phyloP scores from a whole-genome alignment of 2,329 filamentous ascomycete genomes.

The Chalaropsis ovoidea region DNA sequence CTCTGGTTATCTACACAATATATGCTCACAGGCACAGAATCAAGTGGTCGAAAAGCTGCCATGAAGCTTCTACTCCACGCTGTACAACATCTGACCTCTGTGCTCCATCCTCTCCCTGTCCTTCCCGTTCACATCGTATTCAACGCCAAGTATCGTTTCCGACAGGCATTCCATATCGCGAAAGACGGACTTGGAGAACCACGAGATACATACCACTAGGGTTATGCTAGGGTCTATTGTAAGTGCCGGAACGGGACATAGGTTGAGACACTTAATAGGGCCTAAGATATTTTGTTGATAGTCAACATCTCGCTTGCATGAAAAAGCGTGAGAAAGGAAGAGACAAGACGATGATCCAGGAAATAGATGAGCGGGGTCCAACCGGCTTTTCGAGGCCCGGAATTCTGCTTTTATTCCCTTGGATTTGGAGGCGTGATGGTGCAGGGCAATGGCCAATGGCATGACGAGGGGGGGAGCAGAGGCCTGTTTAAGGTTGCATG shows the following conservation, averaged over 20 bases:
- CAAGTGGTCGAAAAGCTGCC: no score
- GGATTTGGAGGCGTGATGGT: neutral
- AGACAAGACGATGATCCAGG: neutral
- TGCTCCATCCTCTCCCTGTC: no score
- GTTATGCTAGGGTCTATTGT: neutral
- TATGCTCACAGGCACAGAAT: no score
- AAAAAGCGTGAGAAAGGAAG: neutral
- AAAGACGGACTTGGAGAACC: neutral
- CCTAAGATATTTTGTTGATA: neutral
- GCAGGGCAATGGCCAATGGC: neutral
- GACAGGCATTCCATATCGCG: neutral
- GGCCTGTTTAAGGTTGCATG: neutral
- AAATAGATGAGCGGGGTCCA: slow-evolving; percentile 7
- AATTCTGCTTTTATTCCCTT: neutral
- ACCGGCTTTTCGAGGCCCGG: neutral
- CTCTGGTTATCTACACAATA: no score
- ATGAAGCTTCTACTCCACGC: no score
- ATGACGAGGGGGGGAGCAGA: neutral
- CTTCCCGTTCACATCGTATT: no score
- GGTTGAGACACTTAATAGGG: neutral
- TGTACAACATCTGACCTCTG: no score
- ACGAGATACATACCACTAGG: neutral
- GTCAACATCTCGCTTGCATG: slow-evolving; percentile 2
- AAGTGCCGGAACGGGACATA: slow-evolving; percentile 10
- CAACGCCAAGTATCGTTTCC: no score